Conservation (phyloP, 2,329 filamentous ascomycete species). For the Sarocladiaceae sp. region DNA sequence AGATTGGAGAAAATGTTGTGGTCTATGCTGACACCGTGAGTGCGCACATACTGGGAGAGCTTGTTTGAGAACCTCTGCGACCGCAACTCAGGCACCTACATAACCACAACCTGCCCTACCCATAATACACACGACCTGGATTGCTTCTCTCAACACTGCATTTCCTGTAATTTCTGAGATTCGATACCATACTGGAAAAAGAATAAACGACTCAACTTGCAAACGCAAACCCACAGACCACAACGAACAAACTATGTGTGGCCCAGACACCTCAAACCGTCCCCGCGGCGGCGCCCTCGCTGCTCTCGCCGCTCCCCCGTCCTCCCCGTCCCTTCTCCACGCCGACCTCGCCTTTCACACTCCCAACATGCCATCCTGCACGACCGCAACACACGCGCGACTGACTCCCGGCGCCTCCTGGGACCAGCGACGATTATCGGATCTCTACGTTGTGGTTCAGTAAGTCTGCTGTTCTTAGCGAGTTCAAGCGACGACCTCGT, state of each 20-base stretch:
- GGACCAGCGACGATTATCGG: constrained; percentile 13
- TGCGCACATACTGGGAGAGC: not conserved
- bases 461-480: constrained; percentile 22
- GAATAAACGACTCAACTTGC: too few relatives aligned
- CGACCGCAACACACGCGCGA: constrained; percentile 35
- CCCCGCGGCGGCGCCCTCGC: constrained; percentile 40
- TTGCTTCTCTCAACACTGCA: not conserved
- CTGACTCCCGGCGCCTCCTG: constrained; percentile 26
- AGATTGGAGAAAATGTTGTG: too few relatives aligned
- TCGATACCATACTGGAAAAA: too few relatives aligned
- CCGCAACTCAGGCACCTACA: not conserved
- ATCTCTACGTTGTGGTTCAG: constrained; percentile 38
- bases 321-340: constrained; percentile 12
- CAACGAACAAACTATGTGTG: constrained; percentile 40
- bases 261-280: constrained; percentile 32
- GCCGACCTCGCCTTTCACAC: constrained; percentile 40
- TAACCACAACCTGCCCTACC: not conserved
- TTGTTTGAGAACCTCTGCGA: constrained; percentile 7
- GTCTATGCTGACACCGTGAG: too few relatives aligned
- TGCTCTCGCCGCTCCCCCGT: constrained; percentile 25
- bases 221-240: too few relatives aligned
- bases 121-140: not conserved
- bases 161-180: too few relatives aligned
- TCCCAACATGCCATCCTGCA: constrained; percentile 29
- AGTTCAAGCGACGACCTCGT: not conserved